Conservation (phyloP, 495 filamentous ascomycete genomes). For the Immersiella caudata region DNA sequence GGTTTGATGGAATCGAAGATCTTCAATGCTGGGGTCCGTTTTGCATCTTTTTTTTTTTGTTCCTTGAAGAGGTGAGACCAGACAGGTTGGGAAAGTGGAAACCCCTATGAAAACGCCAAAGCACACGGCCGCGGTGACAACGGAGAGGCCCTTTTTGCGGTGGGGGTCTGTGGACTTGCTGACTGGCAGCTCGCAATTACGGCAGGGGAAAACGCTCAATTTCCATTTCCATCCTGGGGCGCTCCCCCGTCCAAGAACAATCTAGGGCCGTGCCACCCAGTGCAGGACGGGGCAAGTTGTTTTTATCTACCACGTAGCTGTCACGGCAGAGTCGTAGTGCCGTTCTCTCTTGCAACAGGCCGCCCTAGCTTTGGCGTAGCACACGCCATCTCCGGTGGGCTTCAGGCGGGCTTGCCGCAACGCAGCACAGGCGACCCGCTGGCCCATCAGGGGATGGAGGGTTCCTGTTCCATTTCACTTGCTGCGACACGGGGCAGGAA, state of each 20-base stretch:
- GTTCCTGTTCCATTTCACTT: conserved; percentile 1
- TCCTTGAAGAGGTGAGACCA: conserved; percentile 15
- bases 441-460: conserved; percentile 1
- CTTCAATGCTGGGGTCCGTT: conserved; percentile 18
- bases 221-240: neutral
- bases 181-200: conserved; percentile 7
- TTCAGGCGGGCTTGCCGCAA: conserved; percentile 17
- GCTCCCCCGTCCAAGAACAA: neutral
- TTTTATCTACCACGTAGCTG: neutral
- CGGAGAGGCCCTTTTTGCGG: neutral
- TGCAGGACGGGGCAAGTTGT: neutral
- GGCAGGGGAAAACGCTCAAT: conserved; percentile 15
- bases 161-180: conserved; percentile 1
- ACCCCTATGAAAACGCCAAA: neutral
- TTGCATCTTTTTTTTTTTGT: conserved; percentile 4
- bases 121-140: neutral
- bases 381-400: conserved; percentile 15
- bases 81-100: neutral
- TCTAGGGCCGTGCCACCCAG: conserved; percentile 9
- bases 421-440: neutral
- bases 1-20: conserved; percentile 22
- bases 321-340: conserved; percentile 7
- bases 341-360: conserved; percentile 14
- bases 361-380: conserved; percentile 10
- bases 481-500: neutral